Evolutionary conservation across 148 eudicot genomes (phyloP).

Genomic region (Rhododendron williamsianum): DNA sequence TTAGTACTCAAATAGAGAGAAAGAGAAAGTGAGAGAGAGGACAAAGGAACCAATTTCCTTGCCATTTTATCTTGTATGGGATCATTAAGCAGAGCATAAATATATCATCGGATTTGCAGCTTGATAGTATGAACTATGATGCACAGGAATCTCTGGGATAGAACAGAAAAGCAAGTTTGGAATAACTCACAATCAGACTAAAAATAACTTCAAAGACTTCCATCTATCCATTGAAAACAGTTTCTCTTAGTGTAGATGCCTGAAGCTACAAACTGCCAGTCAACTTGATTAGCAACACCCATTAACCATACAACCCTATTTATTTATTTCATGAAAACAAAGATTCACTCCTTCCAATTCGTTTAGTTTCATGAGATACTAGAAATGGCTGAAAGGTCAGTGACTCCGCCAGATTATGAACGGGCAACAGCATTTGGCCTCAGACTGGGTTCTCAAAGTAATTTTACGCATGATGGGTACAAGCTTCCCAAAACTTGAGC

Average conservation of each 20-base stretch:
- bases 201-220: not conserved
- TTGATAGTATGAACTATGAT: not conserved
- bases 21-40: not conserved
- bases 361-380: not conserved
- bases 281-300: not conserved
- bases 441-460: not conserved
- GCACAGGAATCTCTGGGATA: not conserved
- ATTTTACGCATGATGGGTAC: not conserved
- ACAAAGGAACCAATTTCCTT: not conserved
- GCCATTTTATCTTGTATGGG: not conserved
- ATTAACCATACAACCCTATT: not conserved
- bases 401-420: not conserved
- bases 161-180: not conserved
- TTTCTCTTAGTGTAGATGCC: not conserved
- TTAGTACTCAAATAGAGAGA: slow-evolving; percentile 2
- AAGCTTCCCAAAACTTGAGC: not conserved
- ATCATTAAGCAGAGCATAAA: not conserved
- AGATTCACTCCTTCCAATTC: not conserved
- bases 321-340: not conserved
- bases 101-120: not conserved
- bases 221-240: not conserved
- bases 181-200: not conserved
- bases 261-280: not conserved
- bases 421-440: not conserved
- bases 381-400: not conserved